These are phyloP conservation scores for Suaeda aralocaspica DNA, from an alignment of 148 eudicot genomes.

Conservation along the genomic window DNA sequence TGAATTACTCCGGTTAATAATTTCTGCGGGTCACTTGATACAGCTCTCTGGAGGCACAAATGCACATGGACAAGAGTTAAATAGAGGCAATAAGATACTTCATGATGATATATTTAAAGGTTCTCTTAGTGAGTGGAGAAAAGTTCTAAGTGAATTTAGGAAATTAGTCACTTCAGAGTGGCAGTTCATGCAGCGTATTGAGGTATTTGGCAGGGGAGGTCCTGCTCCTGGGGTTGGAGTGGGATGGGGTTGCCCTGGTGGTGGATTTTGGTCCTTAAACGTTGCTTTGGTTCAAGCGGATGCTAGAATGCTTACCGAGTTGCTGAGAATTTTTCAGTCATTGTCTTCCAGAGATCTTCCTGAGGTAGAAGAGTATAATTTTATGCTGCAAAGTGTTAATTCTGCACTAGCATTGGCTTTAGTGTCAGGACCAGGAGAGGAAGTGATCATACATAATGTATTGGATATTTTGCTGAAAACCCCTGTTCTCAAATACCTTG, in stretches of 20 bases:
- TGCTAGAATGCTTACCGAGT: slow-evolving; percentile 47
- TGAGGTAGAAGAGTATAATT: slow-evolving; percentile 35
- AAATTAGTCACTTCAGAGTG: slow-evolving; percentile 44
- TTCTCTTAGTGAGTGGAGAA: slow-evolving; percentile 39
- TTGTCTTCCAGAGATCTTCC: slow-evolving; percentile 21
- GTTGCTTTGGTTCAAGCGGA: slow-evolving; percentile 58
- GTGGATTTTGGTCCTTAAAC: slow-evolving; percentile 74
- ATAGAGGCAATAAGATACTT: slow-evolving; percentile 43
- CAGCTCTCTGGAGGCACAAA: slow-evolving; percentile 32
- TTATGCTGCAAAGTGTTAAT: slow-evolving; percentile 38
- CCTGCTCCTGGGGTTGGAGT: slow-evolving; percentile 93
- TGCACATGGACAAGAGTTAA: slow-evolving; percentile 10
- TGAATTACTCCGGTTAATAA: slow-evolving; percentile 44
- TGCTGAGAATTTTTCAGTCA: slow-evolving; percentile 44
- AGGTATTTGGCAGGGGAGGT: slow-evolving; percentile 85
- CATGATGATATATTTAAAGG: slow-evolving; percentile 49
- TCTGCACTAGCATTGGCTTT: slow-evolving; percentile 49
- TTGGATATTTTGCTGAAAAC: slow-evolving; percentile 47
- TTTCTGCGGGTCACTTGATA: slow-evolving; percentile 60
- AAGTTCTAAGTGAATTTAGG: slow-evolving; percentile 40
- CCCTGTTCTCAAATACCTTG: slow-evolving; percentile 57
- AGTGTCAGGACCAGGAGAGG: slow-evolving; percentile 58
- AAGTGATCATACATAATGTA: slow-evolving; percentile 42
- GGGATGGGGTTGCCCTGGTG: slow-evolving; percentile 87
- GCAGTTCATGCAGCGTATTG: slow-evolving; percentile 45